These are phyloP conservation scores for Acacia melanoxylon DNA, from an alignment of 306 rosid species.

Conservation along the genomic window DNA sequence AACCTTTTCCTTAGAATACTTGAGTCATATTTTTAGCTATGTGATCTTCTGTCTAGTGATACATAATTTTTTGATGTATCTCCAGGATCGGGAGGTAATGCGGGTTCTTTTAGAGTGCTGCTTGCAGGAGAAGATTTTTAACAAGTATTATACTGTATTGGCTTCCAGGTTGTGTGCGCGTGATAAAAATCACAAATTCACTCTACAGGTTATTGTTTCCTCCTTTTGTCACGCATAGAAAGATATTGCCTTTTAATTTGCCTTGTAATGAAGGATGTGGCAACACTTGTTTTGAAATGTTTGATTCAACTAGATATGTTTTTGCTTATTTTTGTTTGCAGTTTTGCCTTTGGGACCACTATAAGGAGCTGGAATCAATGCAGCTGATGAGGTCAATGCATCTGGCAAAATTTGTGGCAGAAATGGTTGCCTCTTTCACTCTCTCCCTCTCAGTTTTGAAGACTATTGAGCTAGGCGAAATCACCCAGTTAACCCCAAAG, in stretches of 20 bases:
- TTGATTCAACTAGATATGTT: background rate
- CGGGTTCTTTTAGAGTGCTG: slow-evolving; percentile 93
- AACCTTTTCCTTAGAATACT: slow-evolving; percentile 5
- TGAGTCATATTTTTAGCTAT: slow-evolving; percentile 6
- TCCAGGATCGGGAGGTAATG: slow-evolving; percentile 87
- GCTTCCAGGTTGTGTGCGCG: slow-evolving; percentile 90
- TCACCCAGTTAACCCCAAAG: slow-evolving; percentile 64
- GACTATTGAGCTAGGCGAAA: slow-evolving; percentile 60
- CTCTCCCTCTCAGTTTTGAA: slow-evolving; percentile 79
- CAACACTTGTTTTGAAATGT: background rate
- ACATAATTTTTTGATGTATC: slow-evolving; percentile 1
- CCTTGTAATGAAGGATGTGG: background rate
- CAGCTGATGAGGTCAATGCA: slow-evolving; percentile 70
- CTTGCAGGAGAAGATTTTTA: slow-evolving; percentile 88
- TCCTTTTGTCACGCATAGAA: background rate
- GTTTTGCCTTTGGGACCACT: slow-evolving; percentile 94
- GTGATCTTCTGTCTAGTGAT: background rate
- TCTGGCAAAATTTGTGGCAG: slow-evolving; percentile 81
- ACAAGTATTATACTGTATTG: slow-evolving; percentile 82
- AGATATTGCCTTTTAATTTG: background rate
- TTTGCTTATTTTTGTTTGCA: slow-evolving; percentile 33
- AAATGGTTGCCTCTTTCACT: slow-evolving; percentile 78
- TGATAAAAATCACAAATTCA: slow-evolving; percentile 93
- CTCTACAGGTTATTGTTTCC: slow-evolving; percentile 67
- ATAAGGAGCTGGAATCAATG: slow-evolving; percentile 84